These are phyloP conservation scores for Paramyrothecium roridum DNA, from an alignment of 2,329 filamentous ascomycete species.

Conservation along the genomic window DNA sequence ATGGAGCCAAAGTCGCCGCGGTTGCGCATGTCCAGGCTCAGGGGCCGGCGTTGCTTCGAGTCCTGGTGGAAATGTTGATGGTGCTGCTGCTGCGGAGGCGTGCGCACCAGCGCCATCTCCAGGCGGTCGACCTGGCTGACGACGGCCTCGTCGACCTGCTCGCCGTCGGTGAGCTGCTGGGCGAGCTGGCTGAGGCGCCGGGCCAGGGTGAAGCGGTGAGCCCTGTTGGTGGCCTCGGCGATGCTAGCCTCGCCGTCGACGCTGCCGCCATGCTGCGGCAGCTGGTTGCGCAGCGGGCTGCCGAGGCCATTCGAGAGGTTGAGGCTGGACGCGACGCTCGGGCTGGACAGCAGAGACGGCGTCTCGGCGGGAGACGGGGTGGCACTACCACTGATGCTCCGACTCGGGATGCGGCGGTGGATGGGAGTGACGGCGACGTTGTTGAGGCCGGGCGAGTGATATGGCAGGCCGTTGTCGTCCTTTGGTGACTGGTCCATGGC, in stretches of 20 bases:
- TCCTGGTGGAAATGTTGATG: neutral
- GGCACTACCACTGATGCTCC: constrained; percentile 1
- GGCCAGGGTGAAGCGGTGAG: constrained; percentile 34
- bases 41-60: constrained; percentile 5
- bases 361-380: constrained; percentile 7
- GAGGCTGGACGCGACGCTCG: constrained; percentile 29
- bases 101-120: constrained; percentile 24
- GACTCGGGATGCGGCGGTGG: neutral
- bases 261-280: constrained; percentile 7
- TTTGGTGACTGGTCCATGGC: neutral
- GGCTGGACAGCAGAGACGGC: constrained; percentile 26
- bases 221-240: constrained; percentile 2
- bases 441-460: neutral
- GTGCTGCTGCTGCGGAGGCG: constrained; percentile 1
- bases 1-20: constrained; percentile 23
- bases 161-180: constrained; percentile 30
- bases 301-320: constrained; percentile 24
- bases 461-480: neutral
- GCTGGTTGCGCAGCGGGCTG: constrained; percentile 26
- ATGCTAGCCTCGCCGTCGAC: neutral
- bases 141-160: constrained; percentile 31
- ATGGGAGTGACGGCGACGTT: neutral
- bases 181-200: constrained; percentile 34
- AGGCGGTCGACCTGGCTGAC: constrained; percentile 34
- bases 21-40: constrained; percentile 21